Evolutionary conservation across 495 filamentous ascomycete genomes (phyloP).

Genomic region (Podospora tetraspora): DNA sequence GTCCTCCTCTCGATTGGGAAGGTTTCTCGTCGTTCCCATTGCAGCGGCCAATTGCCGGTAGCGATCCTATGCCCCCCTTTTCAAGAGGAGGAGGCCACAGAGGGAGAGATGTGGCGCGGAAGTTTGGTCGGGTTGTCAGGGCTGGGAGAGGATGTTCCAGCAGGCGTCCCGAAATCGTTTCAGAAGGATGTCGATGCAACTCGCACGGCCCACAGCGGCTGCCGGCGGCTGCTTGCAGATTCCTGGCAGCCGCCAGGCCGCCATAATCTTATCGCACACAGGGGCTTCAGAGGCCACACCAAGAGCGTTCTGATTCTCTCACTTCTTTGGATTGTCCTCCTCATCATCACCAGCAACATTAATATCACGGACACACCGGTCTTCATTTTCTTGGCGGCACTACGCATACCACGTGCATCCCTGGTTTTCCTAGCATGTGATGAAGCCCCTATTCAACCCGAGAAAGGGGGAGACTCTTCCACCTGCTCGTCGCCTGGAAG

Average conservation of each 20-base stretch:
- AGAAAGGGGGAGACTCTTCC: no score
- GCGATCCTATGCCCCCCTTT: neutral
- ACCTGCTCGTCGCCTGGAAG: no score
- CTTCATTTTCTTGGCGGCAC: no score
- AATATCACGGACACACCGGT: no score
- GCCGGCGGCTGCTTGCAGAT: neutral
- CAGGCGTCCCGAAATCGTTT: neutral
- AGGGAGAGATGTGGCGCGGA: neutral
- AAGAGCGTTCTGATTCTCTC: neutral
- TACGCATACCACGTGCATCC: no score
- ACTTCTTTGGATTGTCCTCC: neutral
- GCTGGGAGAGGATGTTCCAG: neutral
- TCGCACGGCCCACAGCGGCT: neutral
- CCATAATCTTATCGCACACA: neutral
- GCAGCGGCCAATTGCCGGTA: neutral
- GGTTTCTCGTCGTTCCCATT: neutral
- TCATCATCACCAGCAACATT: neutral
- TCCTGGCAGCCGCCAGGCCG: neutral
- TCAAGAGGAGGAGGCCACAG: neutral
- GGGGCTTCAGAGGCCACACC: neutral
- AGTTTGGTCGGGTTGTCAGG: neutral
- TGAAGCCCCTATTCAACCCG: no score
- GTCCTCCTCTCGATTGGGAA: neutral
- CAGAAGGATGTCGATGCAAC: neutral
- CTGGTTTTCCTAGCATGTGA: no score